Evolutionary conservation across 768 basidiomycete species (phyloP).

Genomic region (Pleurotus cornucopiae): DNA sequence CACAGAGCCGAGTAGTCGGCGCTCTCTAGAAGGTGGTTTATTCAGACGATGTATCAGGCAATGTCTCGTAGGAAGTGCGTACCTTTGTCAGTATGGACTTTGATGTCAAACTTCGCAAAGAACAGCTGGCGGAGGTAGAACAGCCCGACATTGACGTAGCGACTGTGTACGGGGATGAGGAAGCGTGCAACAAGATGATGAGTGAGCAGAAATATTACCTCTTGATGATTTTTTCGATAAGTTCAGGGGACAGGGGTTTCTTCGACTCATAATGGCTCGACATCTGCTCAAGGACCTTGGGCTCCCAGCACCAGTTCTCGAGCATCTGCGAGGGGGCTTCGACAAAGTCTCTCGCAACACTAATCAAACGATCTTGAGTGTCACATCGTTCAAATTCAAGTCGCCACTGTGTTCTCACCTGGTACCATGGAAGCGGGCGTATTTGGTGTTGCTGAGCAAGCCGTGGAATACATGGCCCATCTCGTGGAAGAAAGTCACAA

Average conservation of each 20-base stretch:
- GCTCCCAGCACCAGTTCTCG: conserved; percentile 93
- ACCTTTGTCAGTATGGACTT: conserved; percentile 71
- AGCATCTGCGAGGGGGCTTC: conserved; percentile 92
- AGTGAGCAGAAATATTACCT: conserved; percentile 37
- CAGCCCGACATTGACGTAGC: conserved; percentile 79
- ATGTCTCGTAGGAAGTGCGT: conserved; percentile 6
- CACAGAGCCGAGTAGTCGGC: conserved; percentile 77
- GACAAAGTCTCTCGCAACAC: conserved; percentile 78
- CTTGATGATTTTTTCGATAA: conserved; percentile 78
- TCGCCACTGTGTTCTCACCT: conserved; percentile 27
- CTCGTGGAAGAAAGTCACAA: conserved; percentile 91
- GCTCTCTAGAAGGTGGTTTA: conserved; percentile 29
- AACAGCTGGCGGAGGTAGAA: conserved; percentile 82
- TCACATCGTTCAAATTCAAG: neutral
- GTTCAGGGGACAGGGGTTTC: conserved; percentile 62
- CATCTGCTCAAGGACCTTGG: conserved; percentile 69
- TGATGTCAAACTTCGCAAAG: conserved; percentile 77
- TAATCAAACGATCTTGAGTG: conserved; percentile 12
- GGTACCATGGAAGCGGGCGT: conserved; percentile 79
- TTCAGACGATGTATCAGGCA: neutral
- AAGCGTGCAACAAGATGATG: neutral
- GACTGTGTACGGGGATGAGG: conserved; percentile 27
- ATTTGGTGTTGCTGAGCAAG: conserved; percentile 66
- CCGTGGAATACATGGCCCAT: conserved; percentile 78
- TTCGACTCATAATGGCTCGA: conserved; percentile 78